Conservation (phyloP, 331 rosid genomes). For the Pyracantha coccinea region DNA sequence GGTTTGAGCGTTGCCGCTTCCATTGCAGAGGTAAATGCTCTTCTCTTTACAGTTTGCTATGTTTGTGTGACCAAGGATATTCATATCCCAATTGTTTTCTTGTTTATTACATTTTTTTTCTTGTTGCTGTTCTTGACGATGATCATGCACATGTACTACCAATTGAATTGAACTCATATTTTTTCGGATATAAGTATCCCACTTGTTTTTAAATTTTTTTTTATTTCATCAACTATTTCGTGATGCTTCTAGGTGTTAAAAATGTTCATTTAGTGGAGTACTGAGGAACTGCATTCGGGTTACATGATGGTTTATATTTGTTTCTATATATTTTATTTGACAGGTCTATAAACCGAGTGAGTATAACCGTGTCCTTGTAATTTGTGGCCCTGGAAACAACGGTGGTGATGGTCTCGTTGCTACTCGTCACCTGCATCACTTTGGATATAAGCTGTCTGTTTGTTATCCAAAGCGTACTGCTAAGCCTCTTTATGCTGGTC, state of each 20-base stretch:
- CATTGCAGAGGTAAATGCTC: constrained; percentile 59
- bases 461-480: constrained; percentile 88
- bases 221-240: neutral
- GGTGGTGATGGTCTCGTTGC: constrained; percentile 98
- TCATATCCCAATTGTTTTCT: no score
- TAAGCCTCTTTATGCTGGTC: constrained; percentile 76
- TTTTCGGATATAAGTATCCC: no score
- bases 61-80: no score
- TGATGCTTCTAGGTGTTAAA: neutral
- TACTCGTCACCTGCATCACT: constrained; percentile 87
- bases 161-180: no score
- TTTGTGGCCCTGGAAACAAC: constrained; percentile 99
- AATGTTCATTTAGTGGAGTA: neutral
- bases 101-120: no score
- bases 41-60: no score
- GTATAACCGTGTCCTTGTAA: constrained; percentile 59
- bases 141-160: no score
- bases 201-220: no score
- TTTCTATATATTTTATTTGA: neutral
- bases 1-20: constrained; percentile 90
- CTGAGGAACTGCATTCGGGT: neutral
- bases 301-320: neutral
- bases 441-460: constrained; percentile 66
- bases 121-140: no score
- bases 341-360: constrained; percentile 71